These are phyloP conservation scores for Diaporthe helianthi DNA, from an alignment of 2,329 filamentous ascomycete species.

Conservation along the genomic window DNA sequence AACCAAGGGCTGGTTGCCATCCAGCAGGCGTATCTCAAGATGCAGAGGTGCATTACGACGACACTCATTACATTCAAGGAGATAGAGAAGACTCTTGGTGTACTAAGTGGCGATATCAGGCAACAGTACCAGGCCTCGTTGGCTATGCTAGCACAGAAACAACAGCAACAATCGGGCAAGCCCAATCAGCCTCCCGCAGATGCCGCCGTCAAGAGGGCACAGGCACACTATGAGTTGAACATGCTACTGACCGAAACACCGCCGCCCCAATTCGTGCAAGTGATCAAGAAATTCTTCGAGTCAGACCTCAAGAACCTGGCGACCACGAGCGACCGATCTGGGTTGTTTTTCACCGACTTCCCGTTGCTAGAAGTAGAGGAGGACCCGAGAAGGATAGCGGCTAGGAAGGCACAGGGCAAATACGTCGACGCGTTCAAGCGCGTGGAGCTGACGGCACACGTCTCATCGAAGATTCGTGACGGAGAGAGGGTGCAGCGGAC, in stretches of 20 bases:
- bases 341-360: conserved; percentile 77
- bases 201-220: conserved; percentile 52
- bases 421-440: conserved; percentile 66
- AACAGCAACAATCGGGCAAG: conserved; percentile 47
- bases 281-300: conserved; percentile 71
- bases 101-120: conserved; percentile 57
- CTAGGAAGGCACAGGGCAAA: conserved; percentile 45
- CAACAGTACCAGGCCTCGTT: conserved; percentile 56
- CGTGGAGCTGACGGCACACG: conserved; percentile 63
- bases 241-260: conserved; percentile 59
- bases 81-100: conserved; percentile 67
- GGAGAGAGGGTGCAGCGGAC: neutral
- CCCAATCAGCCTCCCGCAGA: conserved; percentile 49
- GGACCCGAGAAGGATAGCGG: conserved; percentile 56
- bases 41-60: conserved; percentile 58
- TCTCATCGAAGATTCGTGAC: conserved; percentile 40
- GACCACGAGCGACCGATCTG: conserved; percentile 66
- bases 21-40: conserved; percentile 62
- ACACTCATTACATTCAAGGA: conserved; percentile 65
- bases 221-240: conserved; percentile 57
- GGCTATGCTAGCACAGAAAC: conserved; percentile 54
- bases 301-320: conserved; percentile 65
- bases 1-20: conserved; percentile 59
- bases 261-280: conserved; percentile 55
- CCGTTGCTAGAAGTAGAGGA: conserved; percentile 71